Evolutionary conservation across 768 basidiomycete genomes (phyloP), one percentile per base, ranked within the genome.

Genomic region (Phanerochaete carnosa): DNA sequence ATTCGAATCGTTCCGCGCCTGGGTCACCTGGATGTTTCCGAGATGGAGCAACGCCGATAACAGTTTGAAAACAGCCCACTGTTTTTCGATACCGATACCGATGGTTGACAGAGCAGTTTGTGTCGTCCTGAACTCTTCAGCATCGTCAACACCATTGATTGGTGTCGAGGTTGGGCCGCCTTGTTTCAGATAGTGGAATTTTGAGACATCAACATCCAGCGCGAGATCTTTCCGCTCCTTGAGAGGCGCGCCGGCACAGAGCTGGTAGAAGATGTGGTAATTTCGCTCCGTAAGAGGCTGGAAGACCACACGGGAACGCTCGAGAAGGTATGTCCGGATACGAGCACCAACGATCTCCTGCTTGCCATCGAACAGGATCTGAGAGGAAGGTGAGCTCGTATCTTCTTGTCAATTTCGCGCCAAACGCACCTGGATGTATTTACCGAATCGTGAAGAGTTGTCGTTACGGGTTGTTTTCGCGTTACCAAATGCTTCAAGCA

Each of bases 381-480:
- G 69, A 23, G 19, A 46, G 37, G 15, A 60, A 3, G 58, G n/a
- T 65, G 58, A 53, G 63, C 16, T 12, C 19, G 39, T 19, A 43
- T 19, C 19, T 58, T 23, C 57, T 45, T 45, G 52, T 26, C 22
- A 50, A 19, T 37, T 19, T 19, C 46, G 37, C 53, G 37, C 43
- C 12, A 4, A n/a, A 52, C 72, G 30, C 53, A 95, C 97, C 84
- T 99, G 96, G 64, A 99, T 98, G 76, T 99, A 99, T 77, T 99
- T 99, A 63, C 97, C 97, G 73, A 99, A 99, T 59, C 97, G 87
- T 23, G 97, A 99, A 8, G 94, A 97, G 73, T 99, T 99, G 75
- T 99, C 97, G 72, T 99, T 99, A 61, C 97, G 85, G 16, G 97
- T 98, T 32, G 97, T 99, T 77, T 99, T 99, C 25, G 97, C 97